Evolutionary conservation across 306 rosid genomes (phyloP), one percentile per base, ranked within the genome.

Genomic region (Fagus sylvatica): DNA sequence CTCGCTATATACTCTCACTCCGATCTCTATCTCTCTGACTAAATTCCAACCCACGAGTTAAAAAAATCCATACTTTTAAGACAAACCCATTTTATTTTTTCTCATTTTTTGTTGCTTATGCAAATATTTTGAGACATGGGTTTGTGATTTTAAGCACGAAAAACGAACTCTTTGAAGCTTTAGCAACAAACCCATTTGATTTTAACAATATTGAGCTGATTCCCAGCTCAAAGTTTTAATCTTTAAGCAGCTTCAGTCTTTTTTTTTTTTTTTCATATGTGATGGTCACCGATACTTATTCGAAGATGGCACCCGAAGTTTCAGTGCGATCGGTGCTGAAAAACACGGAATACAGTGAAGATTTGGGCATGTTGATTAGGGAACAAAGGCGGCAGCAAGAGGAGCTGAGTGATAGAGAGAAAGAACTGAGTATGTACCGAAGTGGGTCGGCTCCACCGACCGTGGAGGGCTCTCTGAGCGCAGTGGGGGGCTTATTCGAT

Each of bases 381-480:
- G 88, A 87, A 41, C 88, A 85, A 62, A 81, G 89, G 83, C 85
- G 81, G 33, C 89, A 79, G n/a, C 88, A 79, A 13, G 96, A 79
- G 17, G 96, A 88, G 51, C 64, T 56, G 71, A 82, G 73, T 72
- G 94, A 88, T 7, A 76, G 88, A 32, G 96, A 89, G 81, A 84
- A 88, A 75, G 98, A 94, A 22, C 89, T 91, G 16, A 88, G 78
- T 56, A 81, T 79, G 83, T 82, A 89, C 71, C 77, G 98, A 46
- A 92, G 98, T 81, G 98, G 98, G 74, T 94, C 98, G 37, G 97
- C 98, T 9, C 98, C 98, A 1, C 98, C 97, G 2, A 92, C 97
- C 4, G 93, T 94, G 1, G 98, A 94, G 32, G 96, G 97, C 5
- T 94, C 98, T 6, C 60, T 92, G 11, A 75, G 76, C 62, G 93